A percentile compares a stretch with the other conserved stretches of the same genome.
Evolutionary conservation across 306 rosid genomes (phyloP).

Genomic region (Castanea crenata): DNA sequence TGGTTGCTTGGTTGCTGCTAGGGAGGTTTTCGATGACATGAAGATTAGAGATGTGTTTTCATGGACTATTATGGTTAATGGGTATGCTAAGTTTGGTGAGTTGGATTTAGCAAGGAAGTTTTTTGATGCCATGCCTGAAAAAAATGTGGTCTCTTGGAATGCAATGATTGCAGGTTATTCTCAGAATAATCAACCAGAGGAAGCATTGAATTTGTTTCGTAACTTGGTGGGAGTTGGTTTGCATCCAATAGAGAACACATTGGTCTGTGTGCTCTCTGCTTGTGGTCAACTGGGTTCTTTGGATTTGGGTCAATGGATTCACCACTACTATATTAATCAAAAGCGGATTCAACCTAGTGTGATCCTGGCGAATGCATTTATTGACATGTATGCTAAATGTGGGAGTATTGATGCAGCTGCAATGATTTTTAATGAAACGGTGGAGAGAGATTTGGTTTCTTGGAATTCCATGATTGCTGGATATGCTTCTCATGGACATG

Average conservation of each 20-base stretch:
- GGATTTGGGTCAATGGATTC: constrained; percentile 61
- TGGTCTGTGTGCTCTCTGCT: constrained; percentile 75
- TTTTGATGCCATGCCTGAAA: constrained; percentile 60
- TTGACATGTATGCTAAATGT: constrained; percentile 83
- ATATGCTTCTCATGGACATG: constrained; percentile 62
- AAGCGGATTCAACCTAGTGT: constrained; percentile 30
- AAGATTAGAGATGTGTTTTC: constrained; percentile 61
- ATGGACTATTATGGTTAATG: constrained; percentile 81
- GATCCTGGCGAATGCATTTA: constrained; percentile 57
- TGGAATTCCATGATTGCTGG: constrained; percentile 76
- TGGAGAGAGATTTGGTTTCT: constrained; percentile 53
- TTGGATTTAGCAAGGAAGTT: constrained; percentile 59
- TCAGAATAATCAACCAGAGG: constrained; percentile 61
- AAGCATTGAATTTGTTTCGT: constrained; percentile 59
- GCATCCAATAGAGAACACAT: constrained; percentile 52
- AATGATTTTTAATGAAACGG: constrained; percentile 45
- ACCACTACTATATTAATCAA: constrained; percentile 29
- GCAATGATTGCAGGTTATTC: constrained; percentile 77
- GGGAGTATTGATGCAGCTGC: constrained; percentile 55
- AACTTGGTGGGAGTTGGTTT: constrained; percentile 48
- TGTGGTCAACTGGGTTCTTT: constrained; percentile 64
- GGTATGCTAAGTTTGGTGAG: constrained; percentile 68
- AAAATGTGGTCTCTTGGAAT: constrained; percentile 68
- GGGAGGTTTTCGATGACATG: constrained; percentile 56
- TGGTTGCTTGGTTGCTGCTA: constrained; percentile 40